These are phyloP conservation scores for Periglandula ipomoeae DNA, from an alignment of 2,329 filamentous ascomycete genomes.

Conservation along the genomic window DNA sequence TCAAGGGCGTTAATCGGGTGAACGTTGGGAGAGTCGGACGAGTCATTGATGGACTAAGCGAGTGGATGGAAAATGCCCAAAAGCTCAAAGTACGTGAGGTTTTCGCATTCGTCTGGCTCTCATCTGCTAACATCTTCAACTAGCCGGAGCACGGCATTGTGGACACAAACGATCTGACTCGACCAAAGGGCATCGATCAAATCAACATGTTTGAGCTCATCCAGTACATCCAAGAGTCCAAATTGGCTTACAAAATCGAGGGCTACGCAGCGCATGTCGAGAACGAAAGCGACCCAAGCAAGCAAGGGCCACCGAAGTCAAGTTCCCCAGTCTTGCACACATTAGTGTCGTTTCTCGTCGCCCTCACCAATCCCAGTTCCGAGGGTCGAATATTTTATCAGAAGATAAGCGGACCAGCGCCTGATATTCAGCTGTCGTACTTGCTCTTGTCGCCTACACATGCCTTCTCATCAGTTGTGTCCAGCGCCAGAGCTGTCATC, in stretches of 20 bases:
- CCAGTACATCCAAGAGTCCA: conserved; percentile 82
- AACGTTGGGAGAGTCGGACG: conserved; percentile 84
- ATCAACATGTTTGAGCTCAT: conserved; percentile 89
- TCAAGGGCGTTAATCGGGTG: conserved; percentile 85
- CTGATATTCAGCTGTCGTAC: conserved; percentile 63
- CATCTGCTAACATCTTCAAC: neutral
- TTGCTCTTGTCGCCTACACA: conserved; percentile 84
- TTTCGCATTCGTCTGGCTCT: neutral
- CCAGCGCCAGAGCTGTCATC: conserved; percentile 76
- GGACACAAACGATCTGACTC: conserved; percentile 61
- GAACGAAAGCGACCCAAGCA: conserved; percentile 29
- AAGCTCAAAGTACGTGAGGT: conserved; percentile 30
- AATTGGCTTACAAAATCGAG: conserved; percentile 89
- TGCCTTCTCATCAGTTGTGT: conserved; percentile 81
- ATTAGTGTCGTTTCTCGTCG: conserved; percentile 57
- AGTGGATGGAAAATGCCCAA: conserved; percentile 52
- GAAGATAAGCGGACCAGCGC: conserved; percentile 25
- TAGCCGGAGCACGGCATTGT: conserved; percentile 54
- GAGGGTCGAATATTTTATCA: conserved; percentile 60
- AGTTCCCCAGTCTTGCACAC: conserved; percentile 44
- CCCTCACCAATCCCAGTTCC: conserved; percentile 76
- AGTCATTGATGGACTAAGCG: conserved; percentile 68
- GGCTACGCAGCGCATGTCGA: conserved; percentile 64
- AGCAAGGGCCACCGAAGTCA: conserved; percentile 13
- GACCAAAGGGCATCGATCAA: conserved; percentile 82